Evolutionary conservation across 2,329 filamentous ascomycete species (phyloP).

Genomic region (Epichloe gansuensis): DNA sequence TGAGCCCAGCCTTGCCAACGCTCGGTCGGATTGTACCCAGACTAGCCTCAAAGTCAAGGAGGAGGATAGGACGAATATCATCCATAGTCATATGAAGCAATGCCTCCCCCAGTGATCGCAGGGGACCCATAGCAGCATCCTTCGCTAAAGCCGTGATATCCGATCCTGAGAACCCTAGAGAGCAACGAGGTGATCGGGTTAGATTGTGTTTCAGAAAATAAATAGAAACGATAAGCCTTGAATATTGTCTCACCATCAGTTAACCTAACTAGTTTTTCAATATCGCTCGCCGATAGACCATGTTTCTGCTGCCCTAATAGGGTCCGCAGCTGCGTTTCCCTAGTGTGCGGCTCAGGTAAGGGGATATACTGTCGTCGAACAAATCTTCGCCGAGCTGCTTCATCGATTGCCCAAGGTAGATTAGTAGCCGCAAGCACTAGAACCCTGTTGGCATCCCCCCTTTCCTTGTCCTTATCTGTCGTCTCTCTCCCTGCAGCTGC

Average conservation of each 20-base stretch:
- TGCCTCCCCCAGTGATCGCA: slow-evolving; percentile 80
- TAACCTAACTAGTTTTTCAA: slow-evolving; percentile 58
- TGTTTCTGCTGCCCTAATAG: slow-evolving; percentile 83
- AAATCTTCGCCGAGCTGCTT: slow-evolving; percentile 81
- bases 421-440: slow-evolving; percentile 93
- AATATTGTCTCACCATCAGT: slow-evolving; percentile 58
- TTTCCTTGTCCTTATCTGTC: slow-evolving; percentile 50
- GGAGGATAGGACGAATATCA: slow-evolving; percentile 74
- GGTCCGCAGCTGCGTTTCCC: slow-evolving; percentile 64
- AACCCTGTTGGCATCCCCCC: slow-evolving; percentile 79
- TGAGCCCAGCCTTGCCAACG: slow-evolving; percentile 72
- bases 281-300: slow-evolving; percentile 56
- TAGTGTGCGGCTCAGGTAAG: slow-evolving; percentile 71
- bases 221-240: background rate
- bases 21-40: slow-evolving; percentile 76
- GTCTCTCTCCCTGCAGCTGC: slow-evolving; percentile 78
- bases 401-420: slow-evolving; percentile 93
- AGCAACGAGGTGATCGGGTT: slow-evolving; percentile 1
- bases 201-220: background rate
- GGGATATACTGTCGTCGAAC: slow-evolving; percentile 94
- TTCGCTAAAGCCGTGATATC: slow-evolving; percentile 96
- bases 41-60: slow-evolving; percentile 75
- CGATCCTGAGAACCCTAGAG: slow-evolving; percentile 82
- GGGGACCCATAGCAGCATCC: slow-evolving; percentile 92
- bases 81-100: slow-evolving; percentile 87